Conservation (phyloP, 2,329 filamentous ascomycete species). For the Penicillium polonicum region DNA sequence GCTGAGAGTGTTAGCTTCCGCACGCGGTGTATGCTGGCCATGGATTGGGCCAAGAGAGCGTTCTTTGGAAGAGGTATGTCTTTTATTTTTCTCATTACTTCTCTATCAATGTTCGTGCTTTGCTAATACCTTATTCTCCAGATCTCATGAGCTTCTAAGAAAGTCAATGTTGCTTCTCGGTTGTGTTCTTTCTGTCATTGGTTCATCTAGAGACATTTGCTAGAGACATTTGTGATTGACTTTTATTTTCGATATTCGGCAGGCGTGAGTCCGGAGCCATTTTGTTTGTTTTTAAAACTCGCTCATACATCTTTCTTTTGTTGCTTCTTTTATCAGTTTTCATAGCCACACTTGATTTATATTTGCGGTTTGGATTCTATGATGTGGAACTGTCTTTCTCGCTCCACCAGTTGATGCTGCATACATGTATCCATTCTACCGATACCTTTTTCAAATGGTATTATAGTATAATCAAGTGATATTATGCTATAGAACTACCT, state of each 20-base stretch:
- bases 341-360: conserved; percentile 2
- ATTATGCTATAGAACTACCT: too few species aligned
- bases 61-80: conserved; percentile 88
- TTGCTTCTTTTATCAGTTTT: not conserved
- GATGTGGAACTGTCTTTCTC: not conserved
- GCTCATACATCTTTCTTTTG: not conserved
- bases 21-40: conserved; percentile 82
- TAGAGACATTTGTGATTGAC: not conserved
- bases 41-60: conserved; percentile 98
- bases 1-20: conserved; percentile 93
- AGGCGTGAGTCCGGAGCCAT: not conserved
- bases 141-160: conserved; percentile 56
- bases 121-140: conserved; percentile 24
- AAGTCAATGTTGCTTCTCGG: not conserved
- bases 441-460: not conserved
- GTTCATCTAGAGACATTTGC: not conserved
- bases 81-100: not conserved
- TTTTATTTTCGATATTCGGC: not conserved
- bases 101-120: not conserved
- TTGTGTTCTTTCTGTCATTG: not conserved
- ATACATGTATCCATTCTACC: not conserved
- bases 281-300: not conserved
- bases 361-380: not conserved
- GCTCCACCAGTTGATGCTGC: not conserved
- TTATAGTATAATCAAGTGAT: not conserved